These are phyloP conservation scores for Apiospora aurea DNA, from an alignment of 2,329 filamentous ascomycete genomes.

Conservation along the genomic window DNA sequence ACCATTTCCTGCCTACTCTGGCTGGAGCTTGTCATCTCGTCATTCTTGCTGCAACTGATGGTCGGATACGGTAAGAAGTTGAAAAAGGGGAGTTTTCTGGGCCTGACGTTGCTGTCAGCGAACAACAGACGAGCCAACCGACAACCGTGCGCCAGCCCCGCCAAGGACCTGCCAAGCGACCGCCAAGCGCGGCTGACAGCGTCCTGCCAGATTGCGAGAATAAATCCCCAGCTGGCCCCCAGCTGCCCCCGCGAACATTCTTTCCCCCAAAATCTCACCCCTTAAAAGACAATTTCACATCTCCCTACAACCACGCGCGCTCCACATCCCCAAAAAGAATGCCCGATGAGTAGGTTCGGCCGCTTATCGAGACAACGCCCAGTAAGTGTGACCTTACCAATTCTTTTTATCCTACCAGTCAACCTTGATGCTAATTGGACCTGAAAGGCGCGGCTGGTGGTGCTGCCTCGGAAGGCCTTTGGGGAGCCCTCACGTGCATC, in stretches of 20 bases:
- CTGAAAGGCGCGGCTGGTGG: conserved; percentile 10
- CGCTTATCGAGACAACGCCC: conserved; percentile 15
- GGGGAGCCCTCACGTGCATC: conserved; percentile 13
- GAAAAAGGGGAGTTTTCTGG: background rate
- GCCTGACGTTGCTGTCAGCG: background rate
- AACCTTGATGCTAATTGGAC: background rate
- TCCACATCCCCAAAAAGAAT: background rate
- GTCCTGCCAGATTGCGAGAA: background rate
- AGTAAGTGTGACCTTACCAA: no score
- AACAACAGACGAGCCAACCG: background rate
- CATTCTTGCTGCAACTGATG: no score
- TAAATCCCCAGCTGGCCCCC: conserved; percentile 13
- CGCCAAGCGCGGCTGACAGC: conserved; percentile 12
- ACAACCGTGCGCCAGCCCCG: conserved; percentile 17
- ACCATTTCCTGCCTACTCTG: no score
- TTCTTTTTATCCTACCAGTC: no score
- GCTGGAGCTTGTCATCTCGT: no score
- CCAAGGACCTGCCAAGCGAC: background rate
- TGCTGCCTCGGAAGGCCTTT: conserved; percentile 21
- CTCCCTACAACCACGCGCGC: background rate
- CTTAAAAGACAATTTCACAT: background rate
- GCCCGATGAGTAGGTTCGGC: conserved; percentile 22
- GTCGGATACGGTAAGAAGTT: background rate
- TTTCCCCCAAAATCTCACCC: background rate
- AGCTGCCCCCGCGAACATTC: background rate